Evolutionary conservation across 306 rosid genomes (phyloP).

Genomic region (Quercus variabilis): DNA sequence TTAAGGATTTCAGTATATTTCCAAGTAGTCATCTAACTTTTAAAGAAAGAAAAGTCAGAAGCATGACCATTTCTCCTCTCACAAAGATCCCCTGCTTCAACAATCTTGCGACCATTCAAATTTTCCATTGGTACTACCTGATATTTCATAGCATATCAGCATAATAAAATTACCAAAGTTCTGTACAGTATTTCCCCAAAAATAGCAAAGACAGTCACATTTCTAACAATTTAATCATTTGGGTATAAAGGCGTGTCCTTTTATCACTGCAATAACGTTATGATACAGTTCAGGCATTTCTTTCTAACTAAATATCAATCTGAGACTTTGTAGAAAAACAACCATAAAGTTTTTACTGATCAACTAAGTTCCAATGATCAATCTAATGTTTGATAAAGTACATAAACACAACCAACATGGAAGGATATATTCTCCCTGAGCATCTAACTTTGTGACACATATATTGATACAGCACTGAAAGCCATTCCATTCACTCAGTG

Average conservation of each 20-base stretch:
- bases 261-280: background rate
- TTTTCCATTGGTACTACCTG: slow-evolving; percentile 98
- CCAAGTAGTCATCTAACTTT: slow-evolving; percentile 14
- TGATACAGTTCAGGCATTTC: background rate
- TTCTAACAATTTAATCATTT: background rate
- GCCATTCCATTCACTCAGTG: background rate
- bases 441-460: background rate
- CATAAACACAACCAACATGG: background rate
- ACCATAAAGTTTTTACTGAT: background rate
- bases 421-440: background rate
- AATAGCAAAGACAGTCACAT: background rate
- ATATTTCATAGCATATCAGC: slow-evolving; percentile 29
- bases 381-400: background rate
- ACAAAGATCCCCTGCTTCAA: slow-evolving; percentile 87
- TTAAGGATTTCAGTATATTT: slow-evolving; percentile 26
- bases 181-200: background rate
- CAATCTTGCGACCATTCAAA: slow-evolving; percentile 79
- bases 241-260: background rate
- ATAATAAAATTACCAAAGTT: slow-evolving; percentile 10
- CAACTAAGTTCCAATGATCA: background rate
- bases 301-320: background rate
- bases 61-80: slow-evolving; percentile 92
- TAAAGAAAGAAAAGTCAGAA: slow-evolving; percentile 15
- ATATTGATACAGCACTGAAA: background rate
- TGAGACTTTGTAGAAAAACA: background rate